Evolutionary conservation across 306 rosid species (phyloP).

Genomic region (Malus domestica): ASM211411v1 NC_041802.1:24421501-24422000

Average conservation of each 20-base stretch:
- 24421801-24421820: slow-evolving; percentile 54
- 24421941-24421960: slow-evolving; percentile 23
- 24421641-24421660: background rate
- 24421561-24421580: background rate
- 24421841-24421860: slow-evolving; percentile 12
- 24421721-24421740: background rate
- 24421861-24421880: slow-evolving; percentile 9
- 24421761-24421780: background rate
- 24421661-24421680: background rate
- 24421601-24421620: background rate
- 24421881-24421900: slow-evolving; percentile 23
- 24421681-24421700: background rate
- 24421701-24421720: background rate
- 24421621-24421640: slow-evolving; percentile 13
- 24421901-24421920: slow-evolving; percentile 15
- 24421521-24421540: background rate
- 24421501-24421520: background rate
- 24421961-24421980: slow-evolving; percentile 18
- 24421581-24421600: background rate
- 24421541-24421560: slow-evolving; percentile 3
- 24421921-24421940: slow-evolving; percentile 11
- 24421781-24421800: slow-evolving; percentile 35
- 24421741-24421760: background rate
- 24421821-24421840: slow-evolving; percentile 68
- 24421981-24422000: slow-evolving; percentile 34